Base-by-base conservation (phyloP, 257 asterid genomes). In the Buddleja alternifolia region DNA sequence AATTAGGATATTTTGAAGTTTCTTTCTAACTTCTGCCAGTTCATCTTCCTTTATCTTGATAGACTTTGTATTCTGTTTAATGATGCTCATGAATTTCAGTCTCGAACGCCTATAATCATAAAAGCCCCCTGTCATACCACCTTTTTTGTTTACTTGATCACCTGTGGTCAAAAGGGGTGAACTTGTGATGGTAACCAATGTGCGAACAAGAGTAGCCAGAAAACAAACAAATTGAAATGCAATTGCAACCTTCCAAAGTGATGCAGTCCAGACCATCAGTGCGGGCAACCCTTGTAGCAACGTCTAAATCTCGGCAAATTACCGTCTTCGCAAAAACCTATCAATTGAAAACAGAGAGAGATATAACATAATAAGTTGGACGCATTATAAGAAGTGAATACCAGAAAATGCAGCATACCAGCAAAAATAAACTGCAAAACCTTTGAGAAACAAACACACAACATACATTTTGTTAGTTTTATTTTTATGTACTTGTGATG, bases 121-220 rank as follows among this genome's bases (percentile, higher is more conserved):
- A 80, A 89, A 94, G 34, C 99, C 99, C 48, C 99, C 99, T 25
- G 97, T 94, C 99, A 94, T 94, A 75, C 97, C 97, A 74, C 99
- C 99, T 77, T 89, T 91, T 83, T 89, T 94, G 87, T 93, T 94
- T 50, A 94, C 99, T 83, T 94, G 99, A 84, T 94, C 99, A 64
- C 99, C 99, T 94, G 84, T 67, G 67, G 65, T 15, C 44, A 59
- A 73, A 29, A 80, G 66, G 44, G 60, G 48, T 44, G 45, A 51
- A 46, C 51, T 71, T 67, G 42, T 54, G 66, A 71, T 46, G 52
- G 74, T 25, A 63, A 58, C 74, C 66, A 67, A 57, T 48, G 45
- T 21, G 39, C 48, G 25, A 66, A 59, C 55, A 15, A 63, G 70
- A 58, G 29, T 44, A 47, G 53, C 63, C 72, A 34, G 48, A 45